Percentiles rank a stretch among this genome's conserved stretches.
Conservation (phyloP, 1,284 basidiomycete species). For the Puccinia triticina region DNA sequence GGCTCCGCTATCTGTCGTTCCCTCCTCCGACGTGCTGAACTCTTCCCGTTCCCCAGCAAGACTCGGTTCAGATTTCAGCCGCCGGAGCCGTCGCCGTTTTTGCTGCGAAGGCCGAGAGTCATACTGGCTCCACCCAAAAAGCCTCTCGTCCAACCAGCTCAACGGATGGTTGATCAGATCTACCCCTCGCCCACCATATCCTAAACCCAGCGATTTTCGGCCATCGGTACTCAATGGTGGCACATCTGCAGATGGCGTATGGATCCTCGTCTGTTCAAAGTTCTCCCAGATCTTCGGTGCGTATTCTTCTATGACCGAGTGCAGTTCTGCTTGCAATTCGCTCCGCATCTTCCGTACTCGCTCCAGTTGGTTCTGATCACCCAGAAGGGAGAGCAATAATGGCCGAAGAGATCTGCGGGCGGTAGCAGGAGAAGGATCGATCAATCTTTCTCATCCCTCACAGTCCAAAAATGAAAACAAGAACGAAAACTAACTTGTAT, state of each 20-base stretch:
- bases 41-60: conserved; percentile 12
- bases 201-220: conserved; percentile 4
- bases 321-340: conserved; percentile 81
- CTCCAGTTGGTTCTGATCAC: conserved; percentile 82
- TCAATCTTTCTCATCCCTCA: not conserved
- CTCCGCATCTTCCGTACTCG: conserved; percentile 78
- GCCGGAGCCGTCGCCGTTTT: not conserved
- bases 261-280: conserved; percentile 55
- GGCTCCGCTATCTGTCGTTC: conserved; percentile 24
- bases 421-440: not conserved
- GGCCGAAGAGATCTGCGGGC: conserved; percentile 81
- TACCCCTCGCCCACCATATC: not conserved
- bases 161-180: conserved; percentile 57
- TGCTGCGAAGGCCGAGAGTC: conserved; percentile 42
- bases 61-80: not conserved
- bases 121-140: conserved; percentile 81
- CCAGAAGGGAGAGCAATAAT: conserved; percentile 82
- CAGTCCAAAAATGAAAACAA: not conserved
- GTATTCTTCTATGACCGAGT: conserved; percentile 81
- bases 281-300: conserved; percentile 59
- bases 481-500: conserved; percentile 70
- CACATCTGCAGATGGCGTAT: conserved; percentile 39
- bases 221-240: conserved; percentile 17
- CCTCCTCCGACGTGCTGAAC: not conserved
- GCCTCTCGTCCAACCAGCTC: conserved; percentile 82